Percentiles rank a stretch among this genome's conserved stretches.
Evolutionary conservation across 83 land plant species (phyloP).

Genomic region (Picea engelmannii): DNA sequence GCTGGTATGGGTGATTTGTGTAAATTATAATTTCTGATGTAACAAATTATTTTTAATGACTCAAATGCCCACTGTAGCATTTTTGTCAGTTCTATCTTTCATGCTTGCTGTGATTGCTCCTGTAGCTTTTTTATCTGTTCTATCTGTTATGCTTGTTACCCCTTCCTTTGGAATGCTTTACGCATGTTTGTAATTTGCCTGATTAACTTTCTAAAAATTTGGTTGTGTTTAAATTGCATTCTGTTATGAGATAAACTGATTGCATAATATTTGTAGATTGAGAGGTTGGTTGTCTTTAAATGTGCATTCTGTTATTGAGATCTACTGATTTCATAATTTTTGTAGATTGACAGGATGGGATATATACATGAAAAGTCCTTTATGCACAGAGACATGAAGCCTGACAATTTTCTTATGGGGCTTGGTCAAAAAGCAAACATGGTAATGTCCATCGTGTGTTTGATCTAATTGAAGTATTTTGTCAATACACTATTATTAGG

Average conservation of each 20-base stretch:
- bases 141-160: not conserved
- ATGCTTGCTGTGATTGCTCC: not conserved
- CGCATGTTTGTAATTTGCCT: not conserved
- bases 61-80: not conserved
- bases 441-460: conserved; percentile 27
- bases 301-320: not conserved
- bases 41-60: not conserved
- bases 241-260: not conserved
- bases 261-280: not conserved
- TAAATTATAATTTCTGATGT: not conserved
- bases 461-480: not conserved
- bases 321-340: not conserved
- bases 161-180: not conserved
- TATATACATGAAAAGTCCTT: conserved; percentile 73
- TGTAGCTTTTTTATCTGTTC: not conserved
- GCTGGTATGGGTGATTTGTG: conserved; percentile 47
- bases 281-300: not conserved
- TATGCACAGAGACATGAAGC: conserved; percentile 83
- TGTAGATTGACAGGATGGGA: conserved; percentile 71
- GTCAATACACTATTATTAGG: not conserved
- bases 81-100: not conserved
- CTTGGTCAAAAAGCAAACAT: conserved; percentile 84
- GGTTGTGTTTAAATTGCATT: not conserved
- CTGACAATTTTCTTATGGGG: conserved; percentile 91
- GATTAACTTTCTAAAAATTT: not conserved